Evolutionary conservation across 2,329 filamentous ascomycete genomes (phyloP).

Genomic region (Penicillium sp.): DNA sequence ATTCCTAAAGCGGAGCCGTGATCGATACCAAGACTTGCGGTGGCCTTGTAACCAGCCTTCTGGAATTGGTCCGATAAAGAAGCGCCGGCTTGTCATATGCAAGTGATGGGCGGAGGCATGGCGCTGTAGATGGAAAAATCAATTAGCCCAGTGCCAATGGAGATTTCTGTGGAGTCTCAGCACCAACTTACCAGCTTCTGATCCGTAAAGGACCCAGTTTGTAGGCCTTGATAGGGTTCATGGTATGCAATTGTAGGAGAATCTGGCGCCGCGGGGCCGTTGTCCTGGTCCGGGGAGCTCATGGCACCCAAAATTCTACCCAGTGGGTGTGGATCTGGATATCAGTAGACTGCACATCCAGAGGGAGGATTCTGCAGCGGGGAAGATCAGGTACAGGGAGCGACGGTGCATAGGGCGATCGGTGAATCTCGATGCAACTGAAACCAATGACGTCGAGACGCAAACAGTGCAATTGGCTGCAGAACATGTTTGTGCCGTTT

Average conservation of each 20-base stretch:
- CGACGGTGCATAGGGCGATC: slow-evolving; percentile 13
- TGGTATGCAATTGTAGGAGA: slow-evolving; percentile 18
- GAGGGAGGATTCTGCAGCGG: slow-evolving; percentile 6
- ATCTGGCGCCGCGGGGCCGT: slow-evolving; percentile 17
- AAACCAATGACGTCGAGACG: slow-evolving; percentile 32
- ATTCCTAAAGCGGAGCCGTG: slow-evolving; percentile 43
- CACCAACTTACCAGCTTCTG: slow-evolving; percentile 49
- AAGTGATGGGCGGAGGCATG: slow-evolving; percentile 62
- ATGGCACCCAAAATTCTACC: slow-evolving; percentile 23
- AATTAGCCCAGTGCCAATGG: slow-evolving; percentile 5
- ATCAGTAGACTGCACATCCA: slow-evolving; percentile 6
- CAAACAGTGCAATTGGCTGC: slow-evolving; percentile 28
- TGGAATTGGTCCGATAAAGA: slow-evolving; percentile 65
- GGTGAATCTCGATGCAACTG: slow-evolving; percentile 18
- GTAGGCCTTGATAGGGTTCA: slow-evolving; percentile 37
- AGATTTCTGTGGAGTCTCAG: background rate
- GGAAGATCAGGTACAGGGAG: slow-evolving; percentile 10
- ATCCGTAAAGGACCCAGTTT: slow-evolving; percentile 53
- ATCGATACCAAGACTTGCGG: slow-evolving; percentile 61
- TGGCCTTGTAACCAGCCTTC: slow-evolving; percentile 63
- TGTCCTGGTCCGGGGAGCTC: slow-evolving; percentile 26
- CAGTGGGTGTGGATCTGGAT: background rate
- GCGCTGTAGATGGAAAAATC: slow-evolving; percentile 40
- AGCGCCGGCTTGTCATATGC: slow-evolving; percentile 59
- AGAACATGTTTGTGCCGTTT: slow-evolving; percentile 28